Percentiles rank a stretch among this genome's conserved stretches.
Evolutionary conservation across 2,329 filamentous ascomycete species (phyloP).

Genomic region (Zymoseptoria tritici): DNA sequence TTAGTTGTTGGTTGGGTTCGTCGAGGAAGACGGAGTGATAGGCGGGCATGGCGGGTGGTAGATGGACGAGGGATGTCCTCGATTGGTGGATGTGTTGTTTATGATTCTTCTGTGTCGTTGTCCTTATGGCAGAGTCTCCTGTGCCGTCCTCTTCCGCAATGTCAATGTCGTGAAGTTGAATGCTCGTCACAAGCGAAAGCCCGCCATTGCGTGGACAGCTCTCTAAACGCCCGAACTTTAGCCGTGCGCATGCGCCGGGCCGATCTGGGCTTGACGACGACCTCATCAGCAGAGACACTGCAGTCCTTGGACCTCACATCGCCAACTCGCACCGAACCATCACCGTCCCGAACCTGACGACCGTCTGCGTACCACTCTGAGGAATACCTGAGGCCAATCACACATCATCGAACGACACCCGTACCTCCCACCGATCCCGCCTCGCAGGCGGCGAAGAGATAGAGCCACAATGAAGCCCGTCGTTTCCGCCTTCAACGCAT

Average conservation of each 20-base stretch:
- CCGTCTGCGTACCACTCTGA: neutral
- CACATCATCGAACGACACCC: neutral
- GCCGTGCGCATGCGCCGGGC: neutral
- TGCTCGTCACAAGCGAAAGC: constrained; percentile 1
- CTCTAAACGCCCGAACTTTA: neutral
- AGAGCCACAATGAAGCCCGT: constrained; percentile 78
- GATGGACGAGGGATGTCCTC: neutral
- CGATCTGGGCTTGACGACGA: neutral
- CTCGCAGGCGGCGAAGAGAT: constrained; percentile 4
- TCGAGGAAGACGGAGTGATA: constrained; percentile 96
- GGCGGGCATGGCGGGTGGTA: constrained; percentile 42
- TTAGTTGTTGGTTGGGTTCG: constrained; percentile 62
- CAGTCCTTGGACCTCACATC: neutral
- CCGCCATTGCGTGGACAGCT: neutral
- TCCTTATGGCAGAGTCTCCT: neutral
- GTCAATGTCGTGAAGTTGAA: constrained; percentile 2
- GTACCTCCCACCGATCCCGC: neutral
- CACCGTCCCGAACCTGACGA: neutral
- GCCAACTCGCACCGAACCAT: neutral
- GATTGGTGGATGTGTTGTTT: neutral
- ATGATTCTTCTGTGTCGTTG: neutral
- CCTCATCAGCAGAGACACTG: neutral
- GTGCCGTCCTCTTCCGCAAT: neutral
- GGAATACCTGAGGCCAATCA: neutral
- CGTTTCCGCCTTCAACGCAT: constrained; percentile 81